Evolutionary conservation across 257 asterid genomes (phyloP), one percentile per base, ranked within the genome.

Genomic region (Nicotiana knightiana): DNA sequence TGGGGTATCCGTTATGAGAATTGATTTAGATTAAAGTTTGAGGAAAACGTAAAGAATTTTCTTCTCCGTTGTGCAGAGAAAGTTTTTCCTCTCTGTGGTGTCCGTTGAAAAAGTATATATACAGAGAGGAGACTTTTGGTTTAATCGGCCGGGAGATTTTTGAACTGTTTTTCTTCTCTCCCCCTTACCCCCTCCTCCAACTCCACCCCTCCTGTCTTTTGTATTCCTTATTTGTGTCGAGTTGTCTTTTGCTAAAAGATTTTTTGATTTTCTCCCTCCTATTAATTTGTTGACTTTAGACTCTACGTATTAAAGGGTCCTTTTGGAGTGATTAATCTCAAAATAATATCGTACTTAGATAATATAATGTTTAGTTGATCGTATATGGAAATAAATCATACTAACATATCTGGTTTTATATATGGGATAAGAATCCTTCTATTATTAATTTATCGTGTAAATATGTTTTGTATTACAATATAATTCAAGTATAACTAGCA

Each of bases 71-170:
- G 8, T 43, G 48, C 10, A 43, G 48, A 43, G 51, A 43, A 43
- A 43, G 51, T 43, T 43, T 43, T 43, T 43, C 59, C 61, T 26
- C 79, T 73, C 39, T 73, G 62, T 43, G 51, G 51, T 6, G 10
- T 21, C n/a, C n/a, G 77, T 16, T 26, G 32, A 48, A 73, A 71
- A 73, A 70, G 9, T 70, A 16, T 16, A 15, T 15, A 58, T 53
- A 15, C 9, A 75, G 80, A 75, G 80, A 75, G 80, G 80, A 75
- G 28, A 51, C 63, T 75, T 75, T 15, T 75, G 64, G 63, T 75
- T 21, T 51, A 26, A 53, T 75, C 80, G 63, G 63, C 80, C 80
- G 80, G 80, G 64, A 75, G 80, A 7, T 28, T 75, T 75, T 75
- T 51, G 48, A 75, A 75, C 80, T 75, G 80, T 53, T 75, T 58